A percentile compares a stretch with the other conserved stretches of the same genome.
Evolutionary conservation across 1,284 basidiomycete species (phyloP).

Genomic region (Laetiporus sulphureus): DNA sequence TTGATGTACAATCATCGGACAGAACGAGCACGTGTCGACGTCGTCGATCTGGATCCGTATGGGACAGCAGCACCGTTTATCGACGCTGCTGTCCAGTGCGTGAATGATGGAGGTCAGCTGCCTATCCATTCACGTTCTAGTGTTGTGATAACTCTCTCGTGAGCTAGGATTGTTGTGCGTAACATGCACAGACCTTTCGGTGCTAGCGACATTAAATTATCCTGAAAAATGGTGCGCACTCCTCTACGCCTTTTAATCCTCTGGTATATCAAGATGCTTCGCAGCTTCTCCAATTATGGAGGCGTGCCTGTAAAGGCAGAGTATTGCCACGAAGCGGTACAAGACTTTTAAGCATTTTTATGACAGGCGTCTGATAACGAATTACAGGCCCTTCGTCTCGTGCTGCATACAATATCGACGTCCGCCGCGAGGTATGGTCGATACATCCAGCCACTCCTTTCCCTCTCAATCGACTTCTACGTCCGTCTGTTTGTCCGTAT

Average conservation of each 20-base stretch:
- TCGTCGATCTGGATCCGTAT: conserved; percentile 96
- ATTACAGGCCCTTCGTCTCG: conserved; percentile 76
- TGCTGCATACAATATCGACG: conserved; percentile 80
- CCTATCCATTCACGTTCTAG: background rate
- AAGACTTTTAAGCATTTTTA: conserved; percentile 18
- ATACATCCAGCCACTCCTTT: conserved; percentile 87
- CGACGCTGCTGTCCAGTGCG: conserved; percentile 91
- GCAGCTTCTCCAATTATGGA: conserved; percentile 91
- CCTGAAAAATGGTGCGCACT: conserved; percentile 86
- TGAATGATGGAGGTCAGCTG: conserved; percentile 75
- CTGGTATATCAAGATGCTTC: background rate
- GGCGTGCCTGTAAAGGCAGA: conserved; percentile 90
- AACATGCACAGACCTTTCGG: conserved; percentile 94
- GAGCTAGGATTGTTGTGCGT: conserved; percentile 81
- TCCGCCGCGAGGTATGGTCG: conserved; percentile 91
- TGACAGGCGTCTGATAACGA: background rate
- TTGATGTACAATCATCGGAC: conserved; percentile 89
- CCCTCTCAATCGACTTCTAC: conserved; percentile 97
- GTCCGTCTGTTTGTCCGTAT: conserved; percentile 89
- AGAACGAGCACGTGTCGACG: conserved; percentile 75
- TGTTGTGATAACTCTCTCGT: background rate
- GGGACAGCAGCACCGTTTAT: conserved; percentile 97
- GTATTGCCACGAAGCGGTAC: conserved; percentile 88
- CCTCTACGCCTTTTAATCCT: background rate
- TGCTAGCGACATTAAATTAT: conserved; percentile 91